These are phyloP conservation scores for Cryptosporidium sp. DNA, from an alignment of 169 alveolate species.

Conservation along the genomic window DNA sequence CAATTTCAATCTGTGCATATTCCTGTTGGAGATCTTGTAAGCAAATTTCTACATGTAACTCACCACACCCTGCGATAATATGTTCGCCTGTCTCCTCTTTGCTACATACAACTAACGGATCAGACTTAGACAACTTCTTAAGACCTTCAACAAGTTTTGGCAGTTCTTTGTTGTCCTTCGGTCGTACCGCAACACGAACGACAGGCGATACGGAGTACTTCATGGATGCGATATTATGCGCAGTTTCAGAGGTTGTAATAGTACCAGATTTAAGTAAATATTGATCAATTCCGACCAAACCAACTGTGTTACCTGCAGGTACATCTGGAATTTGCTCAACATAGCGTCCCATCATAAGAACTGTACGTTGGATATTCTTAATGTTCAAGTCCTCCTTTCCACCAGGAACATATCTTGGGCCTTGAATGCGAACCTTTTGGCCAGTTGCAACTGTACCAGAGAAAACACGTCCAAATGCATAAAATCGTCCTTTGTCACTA, in stretches of 20 bases:
- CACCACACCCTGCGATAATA: slow-evolving; percentile 99
- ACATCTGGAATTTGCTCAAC: slow-evolving; percentile 96
- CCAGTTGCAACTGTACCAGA: slow-evolving; percentile 99
- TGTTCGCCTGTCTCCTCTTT: slow-evolving; percentile 99
- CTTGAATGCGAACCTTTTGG: slow-evolving; percentile 98
- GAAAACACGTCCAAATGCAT: slow-evolving; percentile 99
- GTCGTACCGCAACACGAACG: slow-evolving; percentile 99
- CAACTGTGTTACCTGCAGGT: slow-evolving; percentile 99
- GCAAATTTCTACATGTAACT: slow-evolving; percentile 98
- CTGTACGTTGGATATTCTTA: slow-evolving; percentile 97
- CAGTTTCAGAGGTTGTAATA: slow-evolving; percentile 95
- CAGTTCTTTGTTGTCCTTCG: slow-evolving; percentile 97
- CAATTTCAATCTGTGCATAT: slow-evolving; percentile 97
- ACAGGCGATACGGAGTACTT: slow-evolving; percentile 99
- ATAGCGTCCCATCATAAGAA: slow-evolving; percentile 98
- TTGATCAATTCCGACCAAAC: slow-evolving; percentile 99
- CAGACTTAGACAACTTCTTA: slow-evolving; percentile 96
- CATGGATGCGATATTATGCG: slow-evolving; percentile 98
- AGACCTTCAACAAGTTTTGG: slow-evolving; percentile 99
- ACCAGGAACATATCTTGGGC: slow-evolving; percentile 99
- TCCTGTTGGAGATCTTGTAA: slow-evolving; percentile 98
- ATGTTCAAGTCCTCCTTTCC: slow-evolving; percentile 95
- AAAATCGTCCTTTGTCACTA: slow-evolving; percentile 98
- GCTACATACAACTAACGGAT: slow-evolving; percentile 97
- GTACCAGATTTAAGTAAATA: slow-evolving; percentile 97